These are phyloP conservation scores for Exutisphaerella laricina DNA, from an alignment of 2,329 filamentous ascomycete genomes.

Conservation along the genomic window DNA sequence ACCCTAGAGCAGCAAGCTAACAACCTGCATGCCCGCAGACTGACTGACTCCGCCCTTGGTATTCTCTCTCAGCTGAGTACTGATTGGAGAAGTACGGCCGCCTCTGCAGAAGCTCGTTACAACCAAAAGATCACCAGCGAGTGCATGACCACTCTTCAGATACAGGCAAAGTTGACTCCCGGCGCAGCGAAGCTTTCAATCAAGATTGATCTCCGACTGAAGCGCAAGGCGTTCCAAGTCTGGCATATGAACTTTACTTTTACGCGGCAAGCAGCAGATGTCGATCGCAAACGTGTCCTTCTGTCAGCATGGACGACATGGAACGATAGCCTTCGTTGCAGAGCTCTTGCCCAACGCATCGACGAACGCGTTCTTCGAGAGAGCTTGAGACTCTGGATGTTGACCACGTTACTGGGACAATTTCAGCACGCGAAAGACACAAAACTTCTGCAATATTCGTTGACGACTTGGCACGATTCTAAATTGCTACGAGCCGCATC, in stretches of 20 bases:
- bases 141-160: constrained; percentile 33
- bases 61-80: neutral
- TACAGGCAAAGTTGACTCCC: constrained; percentile 40
- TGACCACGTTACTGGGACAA: constrained; percentile 43
- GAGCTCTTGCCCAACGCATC: constrained; percentile 48
- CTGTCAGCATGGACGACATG: constrained; percentile 55
- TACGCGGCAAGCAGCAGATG: constrained; percentile 41
- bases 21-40: neutral
- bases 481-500: constrained; percentile 11
- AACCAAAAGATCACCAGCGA: constrained; percentile 4
- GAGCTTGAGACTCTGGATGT: constrained; percentile 56
- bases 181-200: constrained; percentile 39
- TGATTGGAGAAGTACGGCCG: neutral
- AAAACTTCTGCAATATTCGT: constrained; percentile 19
- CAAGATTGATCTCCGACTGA: constrained; percentile 42
- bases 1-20: constrained; percentile 13
- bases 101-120: neutral
- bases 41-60: neutral
- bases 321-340: constrained; percentile 56
- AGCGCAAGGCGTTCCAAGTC: constrained; percentile 42
- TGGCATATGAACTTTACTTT: constrained; percentile 44
- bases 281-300: constrained; percentile 50
- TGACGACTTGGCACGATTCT: constrained; percentile 17
- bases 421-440: constrained; percentile 35
- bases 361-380: constrained; percentile 53